Conservation (phyloP, 1,139 yeast species). For the Lodderomyces elongisporus region DNA sequence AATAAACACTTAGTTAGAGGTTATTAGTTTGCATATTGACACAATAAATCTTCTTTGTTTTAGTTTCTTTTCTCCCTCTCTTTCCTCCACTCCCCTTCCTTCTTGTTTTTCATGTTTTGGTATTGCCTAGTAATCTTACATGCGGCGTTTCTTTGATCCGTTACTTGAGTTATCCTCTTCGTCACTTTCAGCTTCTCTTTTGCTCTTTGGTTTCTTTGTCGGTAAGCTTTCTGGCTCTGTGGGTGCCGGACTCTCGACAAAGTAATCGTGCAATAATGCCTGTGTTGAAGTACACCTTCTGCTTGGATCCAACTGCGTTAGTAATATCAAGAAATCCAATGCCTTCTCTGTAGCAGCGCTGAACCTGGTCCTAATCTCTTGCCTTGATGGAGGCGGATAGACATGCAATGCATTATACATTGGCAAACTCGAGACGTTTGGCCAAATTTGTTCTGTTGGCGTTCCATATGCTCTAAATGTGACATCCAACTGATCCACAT, state of each 20-base stretch:
- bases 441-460: slow-evolving; percentile 91
- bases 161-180: slow-evolving; percentile 10
- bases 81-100: not conserved
- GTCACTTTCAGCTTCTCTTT: slow-evolving; percentile 14
- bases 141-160: slow-evolving; percentile 11
- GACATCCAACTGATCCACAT: slow-evolving; percentile 80
- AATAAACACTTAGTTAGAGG: slow-evolving; percentile 9
- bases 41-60: too few relatives aligned
- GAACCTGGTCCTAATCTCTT: slow-evolving; percentile 76
- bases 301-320: slow-evolving; percentile 78
- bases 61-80: too few relatives aligned
- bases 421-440: slow-evolving; percentile 77
- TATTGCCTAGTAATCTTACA: too few relatives aligned
- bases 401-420: slow-evolving; percentile 64
- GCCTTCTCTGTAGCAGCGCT: slow-evolving; percentile 91
- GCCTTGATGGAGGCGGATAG: slow-evolving; percentile 81
- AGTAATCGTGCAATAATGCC: slow-evolving; percentile 66
- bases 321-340: slow-evolving; percentile 63
- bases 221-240: slow-evolving; percentile 71
- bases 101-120: not conserved
- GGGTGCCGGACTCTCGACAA: slow-evolving; percentile 71
- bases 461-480: slow-evolving; percentile 95
- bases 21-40: not conserved
- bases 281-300: slow-evolving; percentile 61
- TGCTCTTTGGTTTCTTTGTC: slow-evolving; percentile 30